Percentiles rank a stretch among this genome's conserved stretches.
Conservation (phyloP, 345 rosid species). For the Brassica napus region Da-Ae NC_063447.1:35874501-35875000, state of each 20-base stretch:
- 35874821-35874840: slow-evolving; percentile 99
- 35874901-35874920: too few species aligned
- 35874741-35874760: slow-evolving; percentile 76
- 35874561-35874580: slow-evolving; percentile 89
- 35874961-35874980: too few species aligned
- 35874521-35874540: slow-evolving; percentile 29
- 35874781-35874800: slow-evolving; percentile 92
- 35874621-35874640: slow-evolving; percentile 68
- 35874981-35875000: too few species aligned
- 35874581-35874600: slow-evolving; percentile 83
- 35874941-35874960: too few species aligned
- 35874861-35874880: too few species aligned
- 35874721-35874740: slow-evolving; percentile 96
- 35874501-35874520: slow-evolving; percentile 87
- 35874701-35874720: slow-evolving; percentile 98
- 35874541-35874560: slow-evolving; percentile 65
- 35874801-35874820: slow-evolving; percentile 93
- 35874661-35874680: slow-evolving; percentile 84
- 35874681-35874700: slow-evolving; percentile 97
- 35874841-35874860: slow-evolving; percentile 31
- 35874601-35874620: slow-evolving; percentile 59
- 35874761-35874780: slow-evolving; percentile 63
- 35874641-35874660: slow-evolving; percentile 77
- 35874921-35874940: too few species aligned
- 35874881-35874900: too few species aligned